Evolutionary conservation across 345 rosid species (phyloP), one percentile per base, ranked within the genome.

Genomic region (Linum lewisii): DNA sequence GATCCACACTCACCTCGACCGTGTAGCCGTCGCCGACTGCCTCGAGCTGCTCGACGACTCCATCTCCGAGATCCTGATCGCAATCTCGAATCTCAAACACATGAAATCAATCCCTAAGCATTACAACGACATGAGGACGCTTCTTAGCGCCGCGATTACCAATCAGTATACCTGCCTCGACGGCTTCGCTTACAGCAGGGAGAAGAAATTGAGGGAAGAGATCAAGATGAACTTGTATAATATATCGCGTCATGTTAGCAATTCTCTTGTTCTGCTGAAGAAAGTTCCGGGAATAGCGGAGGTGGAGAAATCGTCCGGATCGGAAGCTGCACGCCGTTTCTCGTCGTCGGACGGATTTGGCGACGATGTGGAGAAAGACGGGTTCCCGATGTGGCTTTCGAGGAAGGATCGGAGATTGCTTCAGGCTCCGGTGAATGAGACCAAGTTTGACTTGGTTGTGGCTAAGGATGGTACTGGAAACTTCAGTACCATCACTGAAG

Each of bases 151-250:
- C 16, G 85, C 96, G 53, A 85, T 88, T 79, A 88, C 96, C 19
- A 84, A 88, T 66, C 92, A 85, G 78, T 85, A 82, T 82, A 91
- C 98, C 50, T 91, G 96, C 59, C 96, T 91, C 7, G 92, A 88
- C 32, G 95, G 98, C 66, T 86, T 91, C 26, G 74, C 77, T 13
- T 66, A 66, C 51, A 65, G 81, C 57, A 69, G 60, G 19, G 76
- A 72, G 15, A 52, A 52, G 56, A 56, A 59, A 5, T 66, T 84
- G 21, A 69, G 81, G 58, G 67, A 72, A 2, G 24, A 37, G 4
- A 79, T 90, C 68, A 63, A 85, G 81, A 67, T 29, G 7, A 65
- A 66, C 21, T 56, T 88, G 29, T 62, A 58, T 38, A 75, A 87
- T 58, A 84, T 91, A 59, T 81, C 90, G 18, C 75, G 69, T n/a